A percentile compares a stretch with the other conserved stretches of the same genome.
These are phyloP conservation scores for Aristolochia fimbriata DNA, from an alignment of 164 flowering plant species.

Conservation along the genomic window DNA sequence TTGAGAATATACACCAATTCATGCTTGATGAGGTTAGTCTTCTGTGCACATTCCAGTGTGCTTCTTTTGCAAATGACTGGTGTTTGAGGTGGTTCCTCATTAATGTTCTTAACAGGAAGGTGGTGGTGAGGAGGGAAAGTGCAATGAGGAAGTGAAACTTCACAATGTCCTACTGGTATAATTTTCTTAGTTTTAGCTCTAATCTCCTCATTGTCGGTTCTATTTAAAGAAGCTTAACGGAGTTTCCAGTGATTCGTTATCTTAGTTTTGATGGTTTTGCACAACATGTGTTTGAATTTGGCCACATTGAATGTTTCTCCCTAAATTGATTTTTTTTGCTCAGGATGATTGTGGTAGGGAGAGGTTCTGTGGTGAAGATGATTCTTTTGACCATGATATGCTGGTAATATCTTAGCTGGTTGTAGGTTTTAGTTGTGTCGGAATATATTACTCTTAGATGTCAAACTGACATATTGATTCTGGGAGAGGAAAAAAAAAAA, in stretches of 20 bases:
- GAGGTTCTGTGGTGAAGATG: conserved; percentile 17
- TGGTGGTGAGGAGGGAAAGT: no score
- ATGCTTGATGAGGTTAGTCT: conserved; percentile 23
- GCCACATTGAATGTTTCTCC: background rate
- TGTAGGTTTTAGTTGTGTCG: background rate
- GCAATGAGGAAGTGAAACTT: no score
- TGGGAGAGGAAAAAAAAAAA: background rate
- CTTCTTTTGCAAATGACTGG: no score
- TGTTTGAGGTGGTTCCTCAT: no score
- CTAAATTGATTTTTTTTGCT: conserved; percentile 1
- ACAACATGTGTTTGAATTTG: background rate
- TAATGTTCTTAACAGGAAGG: no score
- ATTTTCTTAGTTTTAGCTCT: no score
- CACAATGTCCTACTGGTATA: no score
- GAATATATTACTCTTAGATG: background rate
- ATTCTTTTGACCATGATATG: conserved; percentile 35
- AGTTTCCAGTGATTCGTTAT: background rate
- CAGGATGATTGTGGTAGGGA: conserved; percentile 24
- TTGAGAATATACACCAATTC: conserved; percentile 27
- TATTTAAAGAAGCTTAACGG: background rate
- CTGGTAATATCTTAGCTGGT: conserved; percentile 22
- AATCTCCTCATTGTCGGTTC: background rate
- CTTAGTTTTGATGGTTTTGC: background rate
- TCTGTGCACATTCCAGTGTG: background rate
- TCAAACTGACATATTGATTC: background rate